Evolutionary conservation across 495 filamentous ascomycete genomes (phyloP).

Genomic region (Aspergillus saccharolyticus): DNA sequence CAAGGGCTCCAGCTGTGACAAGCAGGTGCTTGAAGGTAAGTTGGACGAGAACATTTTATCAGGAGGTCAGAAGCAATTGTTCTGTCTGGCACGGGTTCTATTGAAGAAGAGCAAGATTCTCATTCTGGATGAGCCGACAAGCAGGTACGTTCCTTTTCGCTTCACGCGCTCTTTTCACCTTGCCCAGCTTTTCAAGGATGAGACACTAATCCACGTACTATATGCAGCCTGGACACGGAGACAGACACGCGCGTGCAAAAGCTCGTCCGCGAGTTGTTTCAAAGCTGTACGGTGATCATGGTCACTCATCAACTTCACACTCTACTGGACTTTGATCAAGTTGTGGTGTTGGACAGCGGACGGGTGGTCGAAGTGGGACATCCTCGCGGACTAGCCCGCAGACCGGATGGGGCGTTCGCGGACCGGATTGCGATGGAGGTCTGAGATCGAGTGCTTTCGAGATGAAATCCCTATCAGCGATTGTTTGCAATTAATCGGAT

Average conservation of each 20-base stretch:
- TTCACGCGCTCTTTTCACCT: slow-evolving; percentile 36
- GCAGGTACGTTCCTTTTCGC: slow-evolving; percentile 28
- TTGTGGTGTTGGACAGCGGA: no score
- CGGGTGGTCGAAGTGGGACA: no score
- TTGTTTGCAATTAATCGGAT: no score
- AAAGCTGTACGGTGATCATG: slow-evolving; percentile 73
- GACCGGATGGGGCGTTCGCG: no score
- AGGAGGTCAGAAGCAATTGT: slow-evolving; percentile 55
- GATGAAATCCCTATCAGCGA: no score
- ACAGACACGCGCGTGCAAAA: slow-evolving; percentile 83
- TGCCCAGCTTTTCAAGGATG: no score
- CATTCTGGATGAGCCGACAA: slow-evolving; percentile 43
- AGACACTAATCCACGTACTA: no score
- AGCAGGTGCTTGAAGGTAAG: slow-evolving; percentile 47
- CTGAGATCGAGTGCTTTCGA: no score
- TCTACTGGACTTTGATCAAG: no score
- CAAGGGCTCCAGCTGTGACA: not conserved
- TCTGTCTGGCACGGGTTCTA: slow-evolving; percentile 53
- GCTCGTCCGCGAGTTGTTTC: slow-evolving; percentile 66
- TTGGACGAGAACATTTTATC: slow-evolving; percentile 37
- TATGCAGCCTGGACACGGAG: slow-evolving; percentile 69
- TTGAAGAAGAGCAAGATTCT: slow-evolving; percentile 38
- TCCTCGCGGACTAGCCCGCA: no score
- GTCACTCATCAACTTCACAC: slow-evolving; percentile 63
- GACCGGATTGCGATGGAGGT: no score